A percentile compares a stretch with the other conserved stretches of the same genome.
Conservation (phyloP, 1,139 yeast species). For the Kluyveromyces sp. region DNA sequence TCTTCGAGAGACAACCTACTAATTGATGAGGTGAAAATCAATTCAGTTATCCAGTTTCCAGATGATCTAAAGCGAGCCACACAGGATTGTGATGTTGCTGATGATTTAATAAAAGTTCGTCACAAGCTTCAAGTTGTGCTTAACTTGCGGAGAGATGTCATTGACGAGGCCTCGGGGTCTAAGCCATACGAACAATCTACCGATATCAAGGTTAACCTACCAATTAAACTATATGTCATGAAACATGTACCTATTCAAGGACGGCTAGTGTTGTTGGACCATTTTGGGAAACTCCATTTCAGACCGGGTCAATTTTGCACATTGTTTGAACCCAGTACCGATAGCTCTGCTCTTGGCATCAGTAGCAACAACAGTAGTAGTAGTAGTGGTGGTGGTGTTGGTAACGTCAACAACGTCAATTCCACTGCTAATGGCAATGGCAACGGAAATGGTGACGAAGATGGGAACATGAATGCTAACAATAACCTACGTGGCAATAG, state of each 20-base stretch:
- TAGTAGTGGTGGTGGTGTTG: too few relatives aligned
- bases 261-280: constrained; percentile 44
- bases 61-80: constrained; percentile 44
- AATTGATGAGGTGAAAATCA: constrained; percentile 46
- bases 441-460: background rate
- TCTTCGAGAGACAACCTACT: constrained; percentile 25
- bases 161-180: background rate
- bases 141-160: constrained; percentile 11
- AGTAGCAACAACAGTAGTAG: background rate
- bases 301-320: constrained; percentile 28
- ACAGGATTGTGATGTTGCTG: constrained; percentile 48
- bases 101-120: constrained; percentile 35
- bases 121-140: constrained; percentile 24
- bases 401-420: too few relatives aligned
- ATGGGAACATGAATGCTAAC: background rate
- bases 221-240: constrained; percentile 50
- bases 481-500: background rate
- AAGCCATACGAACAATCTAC: constrained; percentile 11
- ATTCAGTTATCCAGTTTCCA: constrained; percentile 45
- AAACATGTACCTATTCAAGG: constrained; percentile 49
- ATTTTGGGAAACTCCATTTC: constrained; percentile 42
- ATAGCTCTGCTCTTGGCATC: constrained; percentile 3
- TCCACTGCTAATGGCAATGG: background rate
- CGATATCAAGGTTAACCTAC: constrained; percentile 45
- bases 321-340: constrained; percentile 13